A percentile compares a stretch with the other conserved stretches of the same genome.
These are phyloP conservation scores for Physcomitrellopsis africana DNA, from an alignment of 225 moss, liverwort and hornwort genomes.

Conservation along the genomic window DNA sequence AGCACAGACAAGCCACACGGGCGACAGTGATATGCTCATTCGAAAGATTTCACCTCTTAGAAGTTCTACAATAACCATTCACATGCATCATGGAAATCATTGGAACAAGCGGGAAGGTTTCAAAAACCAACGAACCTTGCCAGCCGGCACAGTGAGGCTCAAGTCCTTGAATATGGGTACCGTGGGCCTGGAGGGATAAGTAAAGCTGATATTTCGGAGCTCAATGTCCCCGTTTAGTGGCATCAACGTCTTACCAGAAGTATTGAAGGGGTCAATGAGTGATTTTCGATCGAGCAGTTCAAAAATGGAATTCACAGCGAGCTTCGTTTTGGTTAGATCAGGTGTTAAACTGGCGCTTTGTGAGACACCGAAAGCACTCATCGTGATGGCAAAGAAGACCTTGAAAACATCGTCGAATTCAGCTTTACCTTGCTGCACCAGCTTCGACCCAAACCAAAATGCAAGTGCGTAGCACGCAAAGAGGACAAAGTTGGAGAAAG, in stretches of 20 bases:
- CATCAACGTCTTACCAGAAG: constrained; percentile 50
- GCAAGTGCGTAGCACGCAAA: constrained; percentile 57
- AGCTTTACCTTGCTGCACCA: constrained; percentile 51
- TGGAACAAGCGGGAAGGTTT: not conserved
- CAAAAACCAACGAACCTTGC: constrained; percentile 51
- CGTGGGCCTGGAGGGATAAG: constrained; percentile 68
- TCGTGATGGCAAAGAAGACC: constrained; percentile 74
- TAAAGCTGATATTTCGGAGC: constrained; percentile 62
- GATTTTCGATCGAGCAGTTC: constrained; percentile 71
- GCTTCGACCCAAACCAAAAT: constrained; percentile 59
- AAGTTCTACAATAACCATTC: not conserved
- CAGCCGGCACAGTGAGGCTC: constrained; percentile 52
- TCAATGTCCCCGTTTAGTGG: constrained; percentile 60
- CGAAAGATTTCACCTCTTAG: not conserved
- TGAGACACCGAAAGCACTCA: constrained; percentile 64
- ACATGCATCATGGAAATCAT: not conserved
- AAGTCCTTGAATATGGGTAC: constrained; percentile 66
- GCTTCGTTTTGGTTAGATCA: constrained; percentile 73
- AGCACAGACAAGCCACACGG: not conserved
- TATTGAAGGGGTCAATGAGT: constrained; percentile 56
- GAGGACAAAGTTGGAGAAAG: constrained; percentile 60
- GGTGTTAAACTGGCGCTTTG: constrained; percentile 65
- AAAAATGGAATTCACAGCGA: constrained; percentile 72
- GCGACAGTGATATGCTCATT: not conserved
- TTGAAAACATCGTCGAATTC: constrained; percentile 54